Evolutionary conservation across 305 asterid genomes (phyloP).

Genomic region (Fraxinus baroniana): DNA sequence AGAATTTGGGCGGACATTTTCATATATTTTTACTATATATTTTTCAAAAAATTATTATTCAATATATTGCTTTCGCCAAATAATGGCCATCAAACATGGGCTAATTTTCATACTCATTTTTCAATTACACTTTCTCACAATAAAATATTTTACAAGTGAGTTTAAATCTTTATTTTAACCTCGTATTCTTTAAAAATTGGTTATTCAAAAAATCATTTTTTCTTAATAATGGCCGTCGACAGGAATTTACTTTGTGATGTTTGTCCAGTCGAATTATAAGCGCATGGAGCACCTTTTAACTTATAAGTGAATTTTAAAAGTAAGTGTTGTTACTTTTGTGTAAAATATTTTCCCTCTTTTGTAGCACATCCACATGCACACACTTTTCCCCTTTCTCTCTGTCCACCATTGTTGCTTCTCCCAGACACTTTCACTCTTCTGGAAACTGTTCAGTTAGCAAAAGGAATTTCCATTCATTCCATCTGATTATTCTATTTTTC

Average conservation of each 20-base stretch:
- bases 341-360: background rate
- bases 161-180: too few species aligned
- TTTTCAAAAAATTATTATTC: too few species aligned
- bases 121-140: too few species aligned
- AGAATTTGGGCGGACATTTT: too few species aligned
- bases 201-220: too few species aligned
- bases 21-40: too few species aligned
- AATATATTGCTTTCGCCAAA: too few species aligned
- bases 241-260: background rate
- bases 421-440: conserved; percentile 34
- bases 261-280: background rate
- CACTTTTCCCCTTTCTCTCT: conserved; percentile 18
- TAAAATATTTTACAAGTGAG: too few species aligned
- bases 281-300: background rate
- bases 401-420: conserved; percentile 34
- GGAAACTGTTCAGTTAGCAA: conserved; percentile 8
- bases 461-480: conserved; percentile 21
- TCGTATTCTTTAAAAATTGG: too few species aligned
- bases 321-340: background rate
- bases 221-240: too few species aligned
- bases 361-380: background rate
- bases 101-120: too few species aligned
- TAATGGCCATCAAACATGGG: too few species aligned
- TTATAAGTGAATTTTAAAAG: background rate
- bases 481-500: background rate